These are phyloP conservation scores for Colletotrichum coccodes DNA, from an alignment of 2,329 filamentous ascomycete species.

Conservation along the genomic window DNA sequence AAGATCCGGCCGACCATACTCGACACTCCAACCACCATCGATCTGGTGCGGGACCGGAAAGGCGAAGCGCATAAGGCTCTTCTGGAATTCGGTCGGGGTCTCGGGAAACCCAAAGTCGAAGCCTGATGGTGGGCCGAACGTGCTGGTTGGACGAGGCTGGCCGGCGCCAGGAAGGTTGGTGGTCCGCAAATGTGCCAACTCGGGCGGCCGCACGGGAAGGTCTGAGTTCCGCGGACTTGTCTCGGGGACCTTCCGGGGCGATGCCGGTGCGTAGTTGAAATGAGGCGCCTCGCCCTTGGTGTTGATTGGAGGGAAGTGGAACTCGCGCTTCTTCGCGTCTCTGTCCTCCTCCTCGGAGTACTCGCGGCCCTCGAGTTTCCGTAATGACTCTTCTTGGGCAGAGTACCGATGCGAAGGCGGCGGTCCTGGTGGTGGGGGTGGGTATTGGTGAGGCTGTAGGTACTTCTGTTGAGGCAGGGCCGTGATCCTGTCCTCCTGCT, in stretches of 20 bases:
- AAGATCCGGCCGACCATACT: conserved; percentile 91
- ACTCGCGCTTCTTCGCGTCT: conserved; percentile 52
- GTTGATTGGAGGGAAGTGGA: conserved; percentile 68
- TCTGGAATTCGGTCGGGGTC: conserved; percentile 88
- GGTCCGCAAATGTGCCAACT: conserved; percentile 67
- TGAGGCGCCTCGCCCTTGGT: conserved; percentile 61
- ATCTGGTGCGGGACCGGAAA: conserved; percentile 77
- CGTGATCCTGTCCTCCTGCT: conserved; percentile 87
- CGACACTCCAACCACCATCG: conserved; percentile 87
- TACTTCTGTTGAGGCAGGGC: conserved; percentile 79
- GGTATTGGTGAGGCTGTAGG: conserved; percentile 62
- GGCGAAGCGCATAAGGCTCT: conserved; percentile 89
- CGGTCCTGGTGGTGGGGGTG: conserved; percentile 42
- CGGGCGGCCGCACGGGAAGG: conserved; percentile 55
- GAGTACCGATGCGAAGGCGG: conserved; percentile 44
- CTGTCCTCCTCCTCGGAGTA: conserved; percentile 54
- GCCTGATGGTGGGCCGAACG: conserved; percentile 68
- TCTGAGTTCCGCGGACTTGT: conserved; percentile 34
- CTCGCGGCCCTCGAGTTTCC: conserved; percentile 59
- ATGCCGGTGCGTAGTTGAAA: conserved; percentile 65
- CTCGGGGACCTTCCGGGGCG: conserved; percentile 48
- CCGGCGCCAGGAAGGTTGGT: conserved; percentile 47
- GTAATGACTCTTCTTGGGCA: conserved; percentile 57
- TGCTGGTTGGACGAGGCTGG: conserved; percentile 60
- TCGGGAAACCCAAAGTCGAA: conserved; percentile 85